Evolutionary conservation across 805 yeast genomes (phyloP).

Genomic region (Kuraishia floccosa): DNA sequence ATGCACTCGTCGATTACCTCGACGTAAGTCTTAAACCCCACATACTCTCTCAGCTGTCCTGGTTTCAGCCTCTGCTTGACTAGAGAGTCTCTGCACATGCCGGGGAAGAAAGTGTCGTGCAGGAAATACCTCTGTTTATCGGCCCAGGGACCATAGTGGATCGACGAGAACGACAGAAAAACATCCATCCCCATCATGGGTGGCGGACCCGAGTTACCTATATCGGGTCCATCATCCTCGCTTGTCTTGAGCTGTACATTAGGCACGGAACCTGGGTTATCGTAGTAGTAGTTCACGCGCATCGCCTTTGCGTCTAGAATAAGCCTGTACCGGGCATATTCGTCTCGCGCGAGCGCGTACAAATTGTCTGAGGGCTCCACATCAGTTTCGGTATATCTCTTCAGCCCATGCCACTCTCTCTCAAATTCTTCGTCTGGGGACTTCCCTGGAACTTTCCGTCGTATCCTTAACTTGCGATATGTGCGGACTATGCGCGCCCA

Average conservation of each 20-base stretch:
- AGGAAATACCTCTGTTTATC: conserved; percentile 69
- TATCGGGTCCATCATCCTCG: conserved; percentile 34
- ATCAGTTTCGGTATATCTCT: conserved; percentile 43
- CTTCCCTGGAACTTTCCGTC: too few relatives aligned
- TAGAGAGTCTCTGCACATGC: conserved; percentile 42
- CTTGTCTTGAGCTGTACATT: conserved; percentile 15
- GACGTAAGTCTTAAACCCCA: conserved; percentile 44
- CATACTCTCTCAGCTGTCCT: conserved; percentile 44
- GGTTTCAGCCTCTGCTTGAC: conserved; percentile 24
- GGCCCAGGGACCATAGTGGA: conserved; percentile 94
- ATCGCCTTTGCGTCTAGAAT: conserved; percentile 50
- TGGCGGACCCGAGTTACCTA: conserved; percentile 46
- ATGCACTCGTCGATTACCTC: conserved; percentile 54
- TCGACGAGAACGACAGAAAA: conserved; percentile 43
- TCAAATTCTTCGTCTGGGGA: not conserved
- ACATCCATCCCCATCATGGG: conserved; percentile 57
- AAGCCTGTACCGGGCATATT: conserved; percentile 75
- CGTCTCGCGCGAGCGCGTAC: too few relatives aligned
- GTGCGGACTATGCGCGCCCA: too few relatives aligned
- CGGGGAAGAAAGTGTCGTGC: conserved; percentile 60
- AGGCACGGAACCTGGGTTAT: conserved; percentile 59
- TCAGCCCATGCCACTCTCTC: conserved; percentile 62
- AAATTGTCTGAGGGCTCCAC: conserved; percentile 27
- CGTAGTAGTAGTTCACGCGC: conserved; percentile 53
- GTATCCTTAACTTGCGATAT: not conserved